Conservation (phyloP, 202 grass and related monocot genomes). For the Digitaria exilis region DNA sequence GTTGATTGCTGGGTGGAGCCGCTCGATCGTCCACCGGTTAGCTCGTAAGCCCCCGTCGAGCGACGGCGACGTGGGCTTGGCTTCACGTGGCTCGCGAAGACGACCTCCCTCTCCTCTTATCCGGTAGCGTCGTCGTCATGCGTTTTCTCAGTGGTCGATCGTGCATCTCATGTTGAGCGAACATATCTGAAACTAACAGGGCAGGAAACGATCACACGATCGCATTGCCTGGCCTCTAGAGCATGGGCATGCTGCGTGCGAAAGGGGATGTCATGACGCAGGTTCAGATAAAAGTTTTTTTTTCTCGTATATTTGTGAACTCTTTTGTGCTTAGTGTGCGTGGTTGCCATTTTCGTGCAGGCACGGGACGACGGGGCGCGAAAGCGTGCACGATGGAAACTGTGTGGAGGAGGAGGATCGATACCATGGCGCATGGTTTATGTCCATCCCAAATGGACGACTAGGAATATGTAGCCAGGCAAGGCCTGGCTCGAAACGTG, state of each 20-base stretch:
- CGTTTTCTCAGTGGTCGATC: not conserved
- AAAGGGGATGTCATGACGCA: not conserved
- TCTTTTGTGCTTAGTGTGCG: not conserved
- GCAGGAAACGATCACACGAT: not conserved
- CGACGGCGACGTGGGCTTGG: slow-evolving; percentile 45
- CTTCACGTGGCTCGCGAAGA: slow-evolving; percentile 48
- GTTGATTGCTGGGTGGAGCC: not conserved
- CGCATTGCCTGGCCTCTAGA: not conserved
- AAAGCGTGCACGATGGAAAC: not conserved
- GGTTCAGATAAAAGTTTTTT: not conserved
- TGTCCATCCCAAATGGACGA: not conserved
- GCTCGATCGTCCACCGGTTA: not conserved
- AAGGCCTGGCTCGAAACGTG: not conserved
- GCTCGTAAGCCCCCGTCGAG: slow-evolving; percentile 5
- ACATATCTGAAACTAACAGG: not conserved
- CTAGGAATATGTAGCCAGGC: not conserved
- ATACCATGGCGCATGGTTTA: not conserved
- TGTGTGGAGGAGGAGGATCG: not conserved
- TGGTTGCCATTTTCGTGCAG: not conserved
- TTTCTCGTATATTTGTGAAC: too few relatives aligned
- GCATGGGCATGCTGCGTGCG: not conserved
- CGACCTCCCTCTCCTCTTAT: not conserved
- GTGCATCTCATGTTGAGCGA: not conserved
- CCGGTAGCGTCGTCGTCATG: slow-evolving; percentile 9
- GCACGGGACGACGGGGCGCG: not conserved